These are phyloP conservation scores for Fusarium armeniacum DNA, from an alignment of 2,329 filamentous ascomycete genomes.

Conservation along the genomic window DNA sequence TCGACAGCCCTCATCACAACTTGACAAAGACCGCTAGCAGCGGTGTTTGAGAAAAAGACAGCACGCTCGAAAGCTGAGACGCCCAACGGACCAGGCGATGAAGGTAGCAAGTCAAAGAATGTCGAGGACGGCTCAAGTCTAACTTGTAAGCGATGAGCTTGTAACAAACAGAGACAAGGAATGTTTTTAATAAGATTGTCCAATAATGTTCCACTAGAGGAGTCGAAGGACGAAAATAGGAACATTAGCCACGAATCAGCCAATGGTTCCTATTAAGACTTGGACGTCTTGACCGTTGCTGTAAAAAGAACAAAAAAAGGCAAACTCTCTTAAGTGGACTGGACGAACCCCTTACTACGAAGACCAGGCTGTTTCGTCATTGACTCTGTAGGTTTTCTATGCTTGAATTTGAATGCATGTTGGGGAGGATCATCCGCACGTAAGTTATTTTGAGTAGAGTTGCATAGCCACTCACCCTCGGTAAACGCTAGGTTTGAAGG, in stretches of 20 bases:
- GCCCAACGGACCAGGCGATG: conserved; percentile 18
- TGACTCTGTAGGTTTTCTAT: conserved; percentile 9
- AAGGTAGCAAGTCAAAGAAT: conserved; percentile 3
- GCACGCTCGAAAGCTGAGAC: conserved; percentile 34
- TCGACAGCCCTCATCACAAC: conserved; percentile 41
- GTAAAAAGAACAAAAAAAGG: conserved; percentile 16
- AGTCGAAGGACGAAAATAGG: conserved; percentile 31
- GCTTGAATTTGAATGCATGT: conserved; percentile 14
- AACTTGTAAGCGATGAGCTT: conserved; percentile 9
- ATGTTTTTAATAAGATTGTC: conserved; percentile 11
- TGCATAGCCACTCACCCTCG: conserved; percentile 14
- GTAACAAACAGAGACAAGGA: conserved; percentile 5
- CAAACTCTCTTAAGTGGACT: conserved; percentile 9
- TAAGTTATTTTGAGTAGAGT: conserved; percentile 14
- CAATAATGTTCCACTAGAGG: background rate
- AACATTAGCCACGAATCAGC: conserved; percentile 14
- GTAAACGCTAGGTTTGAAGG: conserved; percentile 1
- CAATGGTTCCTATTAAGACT: conserved; percentile 6
- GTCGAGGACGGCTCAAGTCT: conserved; percentile 29
- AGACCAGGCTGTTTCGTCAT: conserved; percentile 18
- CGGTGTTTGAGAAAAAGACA: conserved; percentile 6
- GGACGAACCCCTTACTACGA: conserved; percentile 15
- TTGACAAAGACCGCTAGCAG: conserved; percentile 30
- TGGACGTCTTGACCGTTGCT: conserved; percentile 4
- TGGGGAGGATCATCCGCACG: conserved; percentile 1